Evolutionary conservation across 768 basidiomycete species (phyloP), one percentile per base, ranked within the genome.

Genomic region (Phlegmacium glaucopus): DNA sequence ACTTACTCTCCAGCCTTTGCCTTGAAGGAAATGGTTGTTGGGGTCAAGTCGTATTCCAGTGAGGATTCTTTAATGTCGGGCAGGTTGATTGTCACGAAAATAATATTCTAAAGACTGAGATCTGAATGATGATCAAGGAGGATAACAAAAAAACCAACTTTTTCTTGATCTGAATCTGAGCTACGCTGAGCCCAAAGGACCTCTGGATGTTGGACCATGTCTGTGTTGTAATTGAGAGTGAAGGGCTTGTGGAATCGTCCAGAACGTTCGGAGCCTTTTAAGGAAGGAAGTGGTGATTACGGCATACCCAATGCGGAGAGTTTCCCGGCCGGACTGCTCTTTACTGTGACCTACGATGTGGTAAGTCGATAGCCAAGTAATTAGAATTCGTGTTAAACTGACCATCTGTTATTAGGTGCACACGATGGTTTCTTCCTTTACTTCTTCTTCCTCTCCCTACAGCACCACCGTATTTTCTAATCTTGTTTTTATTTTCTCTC

Each of bases 131-230:
- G 44, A 51, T 51, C 42, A 45, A 37, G 51, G 45, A 37, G 16
- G 43, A 44, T 18, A 42, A 43, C 40, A 25, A 25, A 12, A 47
- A 26, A 36, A 54, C 64, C 35, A 39, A 90, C 94, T 76, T 94
- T 94, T 39, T 74, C 76, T 27, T 80, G 73, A 11, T 72, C 78
- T 9, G 72, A 59, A 12, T 67, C 76, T 34, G 82, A 87, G 74
- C 86, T 90, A 57, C 95, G 83, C 70, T 98, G 94, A 39, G 95
- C 94, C 93, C 94, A 98, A 2, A 94, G 77, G 29, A 95, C 75
- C 70, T 96, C 93, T 30, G 94, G 94, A 67, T 92, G 90, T 53
- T 61, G 64, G 29, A 72, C 56, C 76, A 78, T 64, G 59, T 50
- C 42, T 59, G 48, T 52, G 51, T 52, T 28, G 37, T 41, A 39